Evolutionary conservation across 306 rosid species (phyloP), one percentile per base, ranked within the genome.

Genomic region (Prinsepia uniflora): DNA sequence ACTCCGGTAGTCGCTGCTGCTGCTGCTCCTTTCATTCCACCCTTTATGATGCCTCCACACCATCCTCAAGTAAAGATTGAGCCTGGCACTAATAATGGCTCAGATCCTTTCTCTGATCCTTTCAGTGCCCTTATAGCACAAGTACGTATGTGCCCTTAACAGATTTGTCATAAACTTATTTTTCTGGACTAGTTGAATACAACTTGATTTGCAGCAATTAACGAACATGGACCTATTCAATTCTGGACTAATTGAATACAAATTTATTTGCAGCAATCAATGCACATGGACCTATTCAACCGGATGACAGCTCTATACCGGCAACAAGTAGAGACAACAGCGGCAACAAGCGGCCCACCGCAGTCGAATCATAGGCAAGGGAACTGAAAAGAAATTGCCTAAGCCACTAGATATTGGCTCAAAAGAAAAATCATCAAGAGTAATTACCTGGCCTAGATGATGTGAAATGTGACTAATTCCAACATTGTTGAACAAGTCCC

Each of bases 251-350:
- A 61, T 7, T n/a, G 45, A 41, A 22, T 42, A 10, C 34, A 10
- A 10, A 13, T 10, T 17, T 5, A 59, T 67, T 62, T 62, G 85
- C 81, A 86, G 87, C 74, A 70, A 57, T 24, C 85, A 30, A 71
- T 80, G 67, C 82, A 82, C 71, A 76, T 84, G 85, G 89, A 87
- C 24, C 46, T 87, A 6, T 63, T 82, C 19, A 82, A 75, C 80
- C 81, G 67, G 87, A 84, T 87, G 87, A 77, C 76, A 22, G 76
- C 82, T n/a, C 76, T 82, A 15, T 86, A 82, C 44, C 18, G 44
- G 48, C 86, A 82, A 68, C 84, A 80, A 64, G 67, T 80, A 52
- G 73, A 75, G 58, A 75, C 74, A 17, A 72, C 60, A 59, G 78
- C 65, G 10, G 68, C 80, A 70, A 54, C 63, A 63, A 39, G 64